Evolutionary conservation across 2,329 filamentous ascomycete species (phyloP).

Genomic region (Paecilomyces formosus): DNA sequence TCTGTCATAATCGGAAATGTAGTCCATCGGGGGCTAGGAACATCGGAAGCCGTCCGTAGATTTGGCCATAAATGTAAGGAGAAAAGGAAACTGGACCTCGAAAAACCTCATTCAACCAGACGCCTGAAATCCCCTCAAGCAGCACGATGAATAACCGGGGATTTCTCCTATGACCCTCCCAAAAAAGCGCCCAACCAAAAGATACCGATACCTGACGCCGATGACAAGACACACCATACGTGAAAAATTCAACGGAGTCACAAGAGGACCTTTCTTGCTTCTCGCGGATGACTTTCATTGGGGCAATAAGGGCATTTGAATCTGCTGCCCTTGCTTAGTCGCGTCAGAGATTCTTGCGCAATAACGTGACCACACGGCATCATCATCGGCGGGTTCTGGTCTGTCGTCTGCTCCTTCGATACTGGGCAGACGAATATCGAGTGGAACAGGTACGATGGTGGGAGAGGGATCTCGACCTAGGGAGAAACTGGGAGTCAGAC

Average conservation of each 20-base stretch:
- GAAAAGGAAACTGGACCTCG: background rate
- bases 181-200: conserved; percentile 1
- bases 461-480: conserved; percentile 58
- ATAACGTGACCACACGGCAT: conserved; percentile 93
- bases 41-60: background rate
- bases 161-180: background rate
- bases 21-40: background rate
- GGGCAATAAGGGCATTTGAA: conserved; percentile 99
- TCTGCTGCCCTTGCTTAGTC: conserved; percentile 66
- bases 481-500: background rate
- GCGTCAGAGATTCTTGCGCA: conserved; percentile 72
- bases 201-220: background rate
- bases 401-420: conserved; percentile 91
- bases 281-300: conserved; percentile 66
- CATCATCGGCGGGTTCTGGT: conserved; percentile 92
- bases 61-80: background rate
- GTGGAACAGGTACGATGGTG: conserved; percentile 67
- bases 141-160: background rate
- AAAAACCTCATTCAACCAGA: background rate
- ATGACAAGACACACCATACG: background rate
- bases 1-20: background rate
- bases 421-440: conserved; percentile 97
- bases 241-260: conserved; percentile 25
- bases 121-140: background rate
- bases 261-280: conserved; percentile 66